Base-by-base conservation (phyloP, 2,329 filamentous ascomycete genomes). In the Fusarium miscanthi region DNA sequence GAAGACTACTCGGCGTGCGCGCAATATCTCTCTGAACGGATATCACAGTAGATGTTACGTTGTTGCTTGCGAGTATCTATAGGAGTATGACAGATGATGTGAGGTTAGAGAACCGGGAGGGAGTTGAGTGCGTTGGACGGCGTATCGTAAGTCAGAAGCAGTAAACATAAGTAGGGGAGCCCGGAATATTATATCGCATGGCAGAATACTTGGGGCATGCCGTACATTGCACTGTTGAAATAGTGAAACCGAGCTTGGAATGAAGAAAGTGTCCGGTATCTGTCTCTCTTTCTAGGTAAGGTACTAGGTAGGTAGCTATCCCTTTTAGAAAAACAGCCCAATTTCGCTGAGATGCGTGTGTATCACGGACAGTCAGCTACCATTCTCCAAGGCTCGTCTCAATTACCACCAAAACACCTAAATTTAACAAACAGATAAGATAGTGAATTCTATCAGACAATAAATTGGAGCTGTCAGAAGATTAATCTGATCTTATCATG, bases 61-160 rank as follows among this genome's bases (percentile, higher is more conserved):
- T 23, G 8, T 25, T n/a, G 54, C 31, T n/a, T 49, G 33, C 8
- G 31, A 58, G 35, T 23, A 38, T 8, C 17, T 14, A 14, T 58
- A 30, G 19, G 6, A 9, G 1, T 14, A 7, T 25, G 0, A 2
- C 1, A 21, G 6, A 17, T 31, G 12, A 2, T 16, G 10, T 23
- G 6, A 14, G n/a, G 16, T 13, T 11, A 3, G 10, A 40, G 35
- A 10, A 25, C 5, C 25, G 25, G 23, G 54, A 54, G 49, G 13
- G 2, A 10, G 7, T 40, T 27, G 17, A 23, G 33, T 16, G 19
- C 3, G 4, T 25, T 16, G 48, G 23, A 21, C 23, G 14, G 3
- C 11, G 10, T 8, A 23, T 35, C 6, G 23, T 17, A 17, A 19
- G 30, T 12, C 21, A 23, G 16, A 12, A 45, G 42, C 12, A 45